phyloP scores from a whole-genome alignment of 768 basidiomycete genomes.

The Lyophyllum atratum region DNA sequence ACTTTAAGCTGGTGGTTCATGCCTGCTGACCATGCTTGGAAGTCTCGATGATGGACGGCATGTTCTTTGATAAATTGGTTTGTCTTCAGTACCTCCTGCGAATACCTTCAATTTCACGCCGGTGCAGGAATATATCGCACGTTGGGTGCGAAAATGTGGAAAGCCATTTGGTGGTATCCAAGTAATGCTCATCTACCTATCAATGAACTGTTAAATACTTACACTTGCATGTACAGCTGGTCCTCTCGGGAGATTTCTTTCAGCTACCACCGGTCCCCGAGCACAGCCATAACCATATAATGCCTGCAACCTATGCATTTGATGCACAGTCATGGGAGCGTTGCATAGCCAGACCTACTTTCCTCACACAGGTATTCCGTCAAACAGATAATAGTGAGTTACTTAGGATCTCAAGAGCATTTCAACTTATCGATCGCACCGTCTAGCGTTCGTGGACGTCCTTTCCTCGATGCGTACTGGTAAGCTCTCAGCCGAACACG shows the following conservation, averaged over 20 bases:
- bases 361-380: slow-evolving; percentile 68
- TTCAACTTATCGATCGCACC: neutral
- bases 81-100: slow-evolving; percentile 20
- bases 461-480: slow-evolving; percentile 89
- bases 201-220: neutral
- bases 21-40: neutral
- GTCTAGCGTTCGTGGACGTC: slow-evolving; percentile 76
- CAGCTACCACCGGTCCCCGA: slow-evolving; percentile 74
- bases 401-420: neutral
- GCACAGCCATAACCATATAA: slow-evolving; percentile 33
- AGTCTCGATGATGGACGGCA: slow-evolving; percentile 80
- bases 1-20: neutral
- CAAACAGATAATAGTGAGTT: slow-evolving; percentile 60
- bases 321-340: slow-evolving; percentile 61
- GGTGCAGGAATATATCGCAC: slow-evolving; percentile 38
- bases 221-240: slow-evolving; percentile 43
- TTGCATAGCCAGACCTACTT: slow-evolving; percentile 48
- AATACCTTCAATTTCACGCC: slow-evolving; percentile 31
- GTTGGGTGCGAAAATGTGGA: slow-evolving; percentile 38
- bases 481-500: slow-evolving; percentile 50
- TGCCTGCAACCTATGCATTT: slow-evolving; percentile 63
- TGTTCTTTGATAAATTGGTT: slow-evolving; percentile 71
- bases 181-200: slow-evolving; percentile 27
- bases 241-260: slow-evolving; percentile 80
- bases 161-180: slow-evolving; percentile 73